Evolutionary conservation across 2,329 filamentous ascomycete genomes (phyloP), one percentile per base, ranked within the genome.

Genomic region (Monosporascus sp.): DNA sequence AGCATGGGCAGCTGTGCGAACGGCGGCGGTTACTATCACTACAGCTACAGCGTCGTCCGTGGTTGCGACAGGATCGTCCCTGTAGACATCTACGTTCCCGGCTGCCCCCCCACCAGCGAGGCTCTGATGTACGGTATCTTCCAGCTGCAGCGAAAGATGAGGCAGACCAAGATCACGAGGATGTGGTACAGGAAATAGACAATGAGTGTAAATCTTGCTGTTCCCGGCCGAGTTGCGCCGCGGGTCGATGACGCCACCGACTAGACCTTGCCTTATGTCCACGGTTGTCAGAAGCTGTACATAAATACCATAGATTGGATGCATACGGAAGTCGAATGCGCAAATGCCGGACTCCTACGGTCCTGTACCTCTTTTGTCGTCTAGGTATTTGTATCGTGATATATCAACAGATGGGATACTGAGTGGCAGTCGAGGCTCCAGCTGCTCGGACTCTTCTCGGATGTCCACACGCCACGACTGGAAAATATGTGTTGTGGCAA

Each of bases 1-100:
- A 89, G 84, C 62, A 93, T 93, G 89, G 89, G 89, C 14, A 89
- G 84, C 65, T 93, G 89, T 70, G 89, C 89, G 55, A 92, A 92
- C 71, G 89, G 89, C 49, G 89, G 89, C 56, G 89, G 89, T 51
- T 93, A 93, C 75, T 92, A 93, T 70, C 89, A 93, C 73, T 92
- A 93, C 75, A 88, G 84, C 71, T 93, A 93, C 74, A 83, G 79
- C 60, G 88, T 91, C 42, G 83, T 86, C 45, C 79, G 88, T 52
- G 88, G 88, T 6, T 89, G 86, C 64, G 88, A 91, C 71, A 74
- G 88, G 51, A 84, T 92, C 66, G 83, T 90, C 27, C 88, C 88
- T 5, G 88, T 91, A 52, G 88, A 92, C 69, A 81, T 91, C 45
- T 92, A 90, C 68, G 86, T 91, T 3, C 88, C 88, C 24, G 88